phyloP scores from a whole-genome alignment of 164 flowering plant genomes.

The Tinospora cordifolia region DNA sequence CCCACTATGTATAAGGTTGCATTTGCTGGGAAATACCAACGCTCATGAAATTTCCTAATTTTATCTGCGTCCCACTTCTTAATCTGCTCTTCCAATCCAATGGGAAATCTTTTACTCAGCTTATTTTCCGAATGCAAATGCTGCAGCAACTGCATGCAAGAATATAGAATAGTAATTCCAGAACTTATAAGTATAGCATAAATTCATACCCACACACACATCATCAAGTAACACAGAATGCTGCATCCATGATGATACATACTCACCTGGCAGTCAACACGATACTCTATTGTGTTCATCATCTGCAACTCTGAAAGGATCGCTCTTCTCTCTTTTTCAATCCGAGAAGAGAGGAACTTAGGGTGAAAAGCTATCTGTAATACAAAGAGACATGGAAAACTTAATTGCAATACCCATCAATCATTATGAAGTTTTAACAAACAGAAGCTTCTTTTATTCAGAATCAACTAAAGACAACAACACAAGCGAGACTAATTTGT shows the following conservation, averaged over 20 bases:
- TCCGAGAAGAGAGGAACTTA: conserved; percentile 82
- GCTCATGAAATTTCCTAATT: conserved; percentile 91
- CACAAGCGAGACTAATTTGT: neutral
- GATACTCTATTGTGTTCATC: conserved; percentile 99
- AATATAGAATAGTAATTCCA: conserved; percentile 10
- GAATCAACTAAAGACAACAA: neutral
- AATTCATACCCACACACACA: neutral
- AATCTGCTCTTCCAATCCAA: conserved; percentile 97
- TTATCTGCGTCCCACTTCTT: conserved; percentile 99
- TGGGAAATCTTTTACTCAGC: conserved; percentile 91
- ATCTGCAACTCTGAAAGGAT: conserved; percentile 98
- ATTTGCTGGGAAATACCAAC: conserved; percentile 99
- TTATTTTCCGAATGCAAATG: conserved; percentile 98
- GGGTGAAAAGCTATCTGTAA: conserved; percentile 93
- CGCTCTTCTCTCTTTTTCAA: conserved; percentile 95
- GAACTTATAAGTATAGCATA: conserved; percentile 7
- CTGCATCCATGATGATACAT: conserved; percentile 3
- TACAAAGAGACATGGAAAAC: neutral
- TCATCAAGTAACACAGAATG: conserved; percentile 17
- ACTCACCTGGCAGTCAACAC: conserved; percentile 88
- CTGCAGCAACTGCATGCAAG: conserved; percentile 61
- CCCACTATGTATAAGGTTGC: conserved; percentile 97
- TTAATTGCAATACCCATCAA: neutral
- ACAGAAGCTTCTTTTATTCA: neutral
- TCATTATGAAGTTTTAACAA: neutral